These are phyloP conservation scores for Thraustochytrium sp. DNA, from an alignment of 352 stramenopile genomes.

Conservation along the genomic window DNA sequence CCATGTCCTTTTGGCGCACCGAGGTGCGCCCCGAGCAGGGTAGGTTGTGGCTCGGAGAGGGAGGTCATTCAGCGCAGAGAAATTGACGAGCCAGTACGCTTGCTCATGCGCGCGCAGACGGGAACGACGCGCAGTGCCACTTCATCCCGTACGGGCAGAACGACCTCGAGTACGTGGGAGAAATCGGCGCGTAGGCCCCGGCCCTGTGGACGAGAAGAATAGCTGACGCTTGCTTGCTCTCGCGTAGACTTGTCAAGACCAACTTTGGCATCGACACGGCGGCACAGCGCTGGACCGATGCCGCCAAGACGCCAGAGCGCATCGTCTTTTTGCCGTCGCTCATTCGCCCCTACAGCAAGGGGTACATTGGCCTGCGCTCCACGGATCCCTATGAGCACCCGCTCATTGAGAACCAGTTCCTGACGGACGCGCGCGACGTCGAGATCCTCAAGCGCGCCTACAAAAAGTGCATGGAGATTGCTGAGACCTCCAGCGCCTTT, in stretches of 20 bases:
- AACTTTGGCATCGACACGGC: conserved; percentile 25
- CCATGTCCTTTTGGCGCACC: not conserved
- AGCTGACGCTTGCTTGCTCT: no score
- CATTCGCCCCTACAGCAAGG: conserved; percentile 10
- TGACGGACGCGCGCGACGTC: not conserved
- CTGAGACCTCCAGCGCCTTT: not conserved
- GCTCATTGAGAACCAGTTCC: not conserved
- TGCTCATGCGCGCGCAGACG: no score
- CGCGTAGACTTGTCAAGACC: no score
- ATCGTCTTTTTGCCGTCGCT: conserved; percentile 13
- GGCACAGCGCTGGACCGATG: not conserved
- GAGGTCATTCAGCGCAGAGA: no score
- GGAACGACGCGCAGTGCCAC: not conserved
- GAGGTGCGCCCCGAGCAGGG: not conserved
- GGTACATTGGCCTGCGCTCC: not conserved
- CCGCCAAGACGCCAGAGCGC: not conserved
- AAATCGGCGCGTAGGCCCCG: not conserved
- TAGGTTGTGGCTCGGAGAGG: no score
- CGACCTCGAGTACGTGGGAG: not conserved
- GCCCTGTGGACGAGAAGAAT: not conserved
- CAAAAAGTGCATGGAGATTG: conserved; percentile 14
- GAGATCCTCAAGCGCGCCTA: not conserved
- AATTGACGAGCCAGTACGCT: no score
- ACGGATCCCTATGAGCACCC: not conserved
- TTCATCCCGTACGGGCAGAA: not conserved